Evolutionary conservation across 345 rosid species (phyloP).

Genomic region (Salix exigua): DNA sequence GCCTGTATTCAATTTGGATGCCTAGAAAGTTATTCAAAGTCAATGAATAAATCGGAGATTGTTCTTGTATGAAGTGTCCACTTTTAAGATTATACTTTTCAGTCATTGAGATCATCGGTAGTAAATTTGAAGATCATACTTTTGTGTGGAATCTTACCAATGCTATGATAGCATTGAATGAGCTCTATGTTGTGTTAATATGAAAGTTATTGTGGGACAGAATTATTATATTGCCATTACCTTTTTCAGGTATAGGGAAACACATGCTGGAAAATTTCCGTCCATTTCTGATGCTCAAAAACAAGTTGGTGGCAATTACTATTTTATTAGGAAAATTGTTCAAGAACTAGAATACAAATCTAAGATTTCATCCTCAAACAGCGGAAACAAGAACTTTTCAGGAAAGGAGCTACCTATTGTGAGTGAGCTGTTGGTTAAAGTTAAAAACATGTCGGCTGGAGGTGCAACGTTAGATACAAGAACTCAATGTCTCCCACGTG

Average conservation of each 20-base stretch:
- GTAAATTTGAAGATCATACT: background rate
- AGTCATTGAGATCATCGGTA: background rate
- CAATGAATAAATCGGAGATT: background rate
- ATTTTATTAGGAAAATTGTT: slow-evolving; percentile 26
- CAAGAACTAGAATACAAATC: slow-evolving; percentile 34
- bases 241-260: slow-evolving; percentile 37
- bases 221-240: background rate
- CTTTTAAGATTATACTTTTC: background rate
- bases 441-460: slow-evolving; percentile 1
- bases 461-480: background rate
- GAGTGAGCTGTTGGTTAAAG: slow-evolving; percentile 1
- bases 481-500: too few relatives aligned
- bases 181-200: background rate
- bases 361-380: slow-evolving; percentile 17
- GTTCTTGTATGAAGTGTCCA: background rate
- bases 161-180: background rate
- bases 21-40: background rate
- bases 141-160: background rate
- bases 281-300: slow-evolving; percentile 11
- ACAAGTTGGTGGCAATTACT: slow-evolving; percentile 43
- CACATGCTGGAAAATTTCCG: slow-evolving; percentile 43
- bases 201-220: background rate
- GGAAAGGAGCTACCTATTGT: background rate
- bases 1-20: background rate
- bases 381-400: background rate